Base-by-base conservation (phyloP, 1,284 basidiomycete genomes). In the Melampsora americana region DNA sequence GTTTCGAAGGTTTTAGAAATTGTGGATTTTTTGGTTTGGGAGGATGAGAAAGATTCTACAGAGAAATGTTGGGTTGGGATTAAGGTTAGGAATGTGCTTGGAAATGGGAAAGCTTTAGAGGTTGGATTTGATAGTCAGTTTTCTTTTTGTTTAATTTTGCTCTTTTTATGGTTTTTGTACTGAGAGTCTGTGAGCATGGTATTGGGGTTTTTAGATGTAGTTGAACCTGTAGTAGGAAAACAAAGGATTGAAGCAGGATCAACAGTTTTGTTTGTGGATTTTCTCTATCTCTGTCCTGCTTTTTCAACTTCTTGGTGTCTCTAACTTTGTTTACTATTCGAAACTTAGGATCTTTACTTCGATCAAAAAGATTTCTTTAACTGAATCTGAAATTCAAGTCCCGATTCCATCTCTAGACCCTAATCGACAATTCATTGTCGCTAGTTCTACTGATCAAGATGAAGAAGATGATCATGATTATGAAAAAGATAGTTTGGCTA, bases 401-500 rank as follows among this genome's bases (percentile, higher is more conserved):
- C n/a, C 70, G 12, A 73, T 73, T 12, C 70, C 70, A 50, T 30
- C 44, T 44, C 30, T 73, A 39, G 64, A 64, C 42, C 20, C 53
- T 56, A 62, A 65, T 66, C 70, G 70, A 32, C 70, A 73, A 66
- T 73, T 73, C 30, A 48, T 73, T 14, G 26, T 73, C n/a, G 16
- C 26, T 12, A 46, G 20, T 32, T 50, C 46, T 11, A 53, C 28
- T 6, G n/a, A 26, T 23, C 48, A 46, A 53, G 20, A 53, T 32
- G 12, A 18, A n/a, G 66, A 26, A 11, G 18, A 46, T 23, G 42
- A 30, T 66, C 39, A 28, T 66, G 48, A 5, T 5, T 44, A 12
- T 66, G 48, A 59, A 59, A 23, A 23, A 59, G 53, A 30, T 30
- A n/a, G 20, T 23, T 7, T n/a, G n/a, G 53, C 23, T 9, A 59